These are phyloP conservation scores for Ambrosia hybrid DNA, from an alignment of 140 eudicot species.

Conservation along the genomic window DNA sequence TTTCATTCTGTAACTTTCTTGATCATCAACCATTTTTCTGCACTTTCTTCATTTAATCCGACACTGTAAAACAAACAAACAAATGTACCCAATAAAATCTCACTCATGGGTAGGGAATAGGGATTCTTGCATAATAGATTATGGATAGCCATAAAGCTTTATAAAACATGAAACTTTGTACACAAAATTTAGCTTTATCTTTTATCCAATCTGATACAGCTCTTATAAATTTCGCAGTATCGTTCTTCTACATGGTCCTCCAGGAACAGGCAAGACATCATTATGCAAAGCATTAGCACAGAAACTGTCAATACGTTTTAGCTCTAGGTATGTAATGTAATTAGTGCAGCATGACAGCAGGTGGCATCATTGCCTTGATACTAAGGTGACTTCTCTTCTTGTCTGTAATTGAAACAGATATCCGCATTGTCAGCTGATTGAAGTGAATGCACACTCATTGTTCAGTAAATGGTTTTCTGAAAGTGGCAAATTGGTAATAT, in stretches of 20 bases:
- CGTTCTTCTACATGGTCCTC: conserved; percentile 97
- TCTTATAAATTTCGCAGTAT: conserved; percentile 52
- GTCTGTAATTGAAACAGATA: conserved; percentile 50
- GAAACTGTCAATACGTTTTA: conserved; percentile 88
- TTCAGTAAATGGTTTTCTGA: conserved; percentile 99
- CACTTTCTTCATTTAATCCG: conserved; percentile 6
- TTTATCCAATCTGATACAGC: conserved; percentile 12
- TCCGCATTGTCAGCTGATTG: conserved; percentile 81
- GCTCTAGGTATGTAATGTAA: conserved; percentile 56
- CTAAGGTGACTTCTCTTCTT: conserved; percentile 21
- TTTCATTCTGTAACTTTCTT: conserved; percentile 2
- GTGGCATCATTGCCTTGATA: conserved; percentile 1
- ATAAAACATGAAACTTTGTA: conserved; percentile 1
- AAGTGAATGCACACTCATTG: conserved; percentile 96
- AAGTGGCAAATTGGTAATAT: conserved; percentile 89
- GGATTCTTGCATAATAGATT: conserved; percentile 3
- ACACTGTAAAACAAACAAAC: background rate
- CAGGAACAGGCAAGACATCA: conserved; percentile 98
- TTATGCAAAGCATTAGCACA: conserved; percentile 99
- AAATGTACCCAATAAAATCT: too few species aligned
- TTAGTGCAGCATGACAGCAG: background rate
- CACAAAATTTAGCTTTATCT: background rate
- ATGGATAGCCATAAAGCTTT: conserved; percentile 3
- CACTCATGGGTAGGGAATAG: too few species aligned
- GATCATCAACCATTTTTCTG: conserved; percentile 15